phyloP scores from a whole-genome alignment of 164 flowering plant genomes.

The Tetrastigma voinierianum region DNA sequence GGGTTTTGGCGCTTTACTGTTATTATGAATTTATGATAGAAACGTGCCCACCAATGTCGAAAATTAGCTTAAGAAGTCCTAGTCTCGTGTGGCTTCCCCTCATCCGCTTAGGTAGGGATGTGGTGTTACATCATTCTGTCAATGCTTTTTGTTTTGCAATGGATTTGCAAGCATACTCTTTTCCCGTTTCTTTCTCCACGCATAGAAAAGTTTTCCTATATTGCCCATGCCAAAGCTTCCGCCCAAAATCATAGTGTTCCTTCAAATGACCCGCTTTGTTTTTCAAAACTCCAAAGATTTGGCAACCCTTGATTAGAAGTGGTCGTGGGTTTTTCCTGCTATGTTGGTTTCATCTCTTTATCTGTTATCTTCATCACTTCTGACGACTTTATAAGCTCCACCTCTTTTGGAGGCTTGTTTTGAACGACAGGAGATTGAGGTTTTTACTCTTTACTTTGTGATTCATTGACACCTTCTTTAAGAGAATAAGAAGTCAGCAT shows the following conservation, averaged over 20 bases:
- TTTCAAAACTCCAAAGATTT: conserved; percentile 56
- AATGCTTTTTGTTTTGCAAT: conserved; percentile 69
- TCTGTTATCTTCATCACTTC: conserved; percentile 33
- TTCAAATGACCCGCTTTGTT: conserved; percentile 65
- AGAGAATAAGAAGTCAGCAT: conserved; percentile 8
- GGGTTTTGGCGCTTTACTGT: too few relatives aligned
- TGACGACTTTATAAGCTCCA: conserved; percentile 45
- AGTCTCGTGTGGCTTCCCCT: too few relatives aligned
- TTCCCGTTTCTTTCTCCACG: conserved; percentile 58
- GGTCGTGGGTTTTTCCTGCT: conserved; percentile 18
- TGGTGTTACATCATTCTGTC: too few relatives aligned
- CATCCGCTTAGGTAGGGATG: too few relatives aligned
- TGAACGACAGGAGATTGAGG: conserved; percentile 21
- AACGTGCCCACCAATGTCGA: too few relatives aligned
- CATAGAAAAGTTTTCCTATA: conserved; percentile 76
- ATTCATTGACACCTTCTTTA: conserved; percentile 1
- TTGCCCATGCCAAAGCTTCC: conserved; percentile 84
- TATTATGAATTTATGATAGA: too few relatives aligned
- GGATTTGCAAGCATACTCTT: conserved; percentile 81
- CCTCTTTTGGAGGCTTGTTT: conserved; percentile 43
- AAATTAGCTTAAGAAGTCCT: too few relatives aligned
- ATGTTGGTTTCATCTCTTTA: conserved; percentile 12
- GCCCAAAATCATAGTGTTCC: conserved; percentile 68
- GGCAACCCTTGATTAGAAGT: conserved; percentile 38
- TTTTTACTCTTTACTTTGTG: conserved; percentile 12